These are phyloP conservation scores for Diaporthe sp. DNA, from an alignment of 2,329 filamentous ascomycete species.

Conservation along the genomic window DNA sequence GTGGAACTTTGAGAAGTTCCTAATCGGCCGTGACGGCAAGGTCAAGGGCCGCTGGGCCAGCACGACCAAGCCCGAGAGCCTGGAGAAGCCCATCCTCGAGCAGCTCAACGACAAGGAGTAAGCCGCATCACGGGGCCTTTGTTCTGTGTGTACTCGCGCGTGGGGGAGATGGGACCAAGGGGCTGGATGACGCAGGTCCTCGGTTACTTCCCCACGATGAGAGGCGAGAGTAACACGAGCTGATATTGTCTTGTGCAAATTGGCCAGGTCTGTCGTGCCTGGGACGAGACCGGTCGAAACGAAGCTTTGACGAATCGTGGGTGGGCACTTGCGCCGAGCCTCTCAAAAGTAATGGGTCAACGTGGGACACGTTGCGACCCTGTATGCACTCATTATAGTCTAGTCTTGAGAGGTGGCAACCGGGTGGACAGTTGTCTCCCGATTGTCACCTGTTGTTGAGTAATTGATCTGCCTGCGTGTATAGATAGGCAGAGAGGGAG, in stretches of 20 bases:
- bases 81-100: conserved; percentile 82
- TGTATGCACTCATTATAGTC: conserved; percentile 28
- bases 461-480: conserved; percentile 1
- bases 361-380: conserved; percentile 17
- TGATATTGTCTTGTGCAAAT: conserved; percentile 28
- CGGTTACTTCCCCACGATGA: conserved; percentile 2
- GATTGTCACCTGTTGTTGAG: neutral
- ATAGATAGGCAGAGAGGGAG: neutral
- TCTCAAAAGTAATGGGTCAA: neutral
- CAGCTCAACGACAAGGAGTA: conserved; percentile 73
- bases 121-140: conserved; percentile 40
- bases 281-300: conserved; percentile 26
- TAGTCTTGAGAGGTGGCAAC: conserved; percentile 23
- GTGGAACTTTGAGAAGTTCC: conserved; percentile 99
- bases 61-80: conserved; percentile 84
- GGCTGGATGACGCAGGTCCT: neutral
- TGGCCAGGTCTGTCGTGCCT: conserved; percentile 32
- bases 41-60: conserved; percentile 91
- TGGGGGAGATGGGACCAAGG: neutral
- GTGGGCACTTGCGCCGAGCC: conserved; percentile 15
- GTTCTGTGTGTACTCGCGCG: neutral
- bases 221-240: conserved; percentile 28
- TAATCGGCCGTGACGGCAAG: conserved; percentile 87
- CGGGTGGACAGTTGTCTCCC: neutral
- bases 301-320: conserved; percentile 32